Evolutionary conservation across 2,329 filamentous ascomycete genomes (phyloP).

Genomic region (Didymella pinodella): DNA sequence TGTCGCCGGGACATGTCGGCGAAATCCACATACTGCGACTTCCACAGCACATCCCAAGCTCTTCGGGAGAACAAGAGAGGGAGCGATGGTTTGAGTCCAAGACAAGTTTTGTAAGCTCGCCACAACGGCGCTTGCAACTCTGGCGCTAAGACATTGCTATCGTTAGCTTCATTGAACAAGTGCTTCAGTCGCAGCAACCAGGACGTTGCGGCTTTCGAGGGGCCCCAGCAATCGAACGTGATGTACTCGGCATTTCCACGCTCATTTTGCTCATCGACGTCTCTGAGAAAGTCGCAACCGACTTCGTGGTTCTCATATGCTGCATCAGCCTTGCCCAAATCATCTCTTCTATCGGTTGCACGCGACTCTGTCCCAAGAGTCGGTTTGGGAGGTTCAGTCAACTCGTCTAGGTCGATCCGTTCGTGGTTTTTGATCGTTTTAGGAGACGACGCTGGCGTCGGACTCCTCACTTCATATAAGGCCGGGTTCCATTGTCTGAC

Average conservation of each 20-base stretch:
- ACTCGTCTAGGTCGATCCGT: not conserved
- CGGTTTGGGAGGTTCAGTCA: not conserved
- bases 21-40: constrained; percentile 27
- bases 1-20: constrained; percentile 26
- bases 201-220: not conserved
- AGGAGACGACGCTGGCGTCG: not conserved
- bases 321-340: no score
- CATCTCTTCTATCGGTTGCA: not conserved
- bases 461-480: constrained; percentile 14
- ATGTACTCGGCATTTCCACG: not conserved
- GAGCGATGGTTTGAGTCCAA: constrained; percentile 27
- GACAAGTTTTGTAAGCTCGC: constrained; percentile 42
- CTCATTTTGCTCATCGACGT: not conserved
- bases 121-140: constrained; percentile 33
- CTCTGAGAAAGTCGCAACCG: not conserved
- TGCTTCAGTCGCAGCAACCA: constrained; percentile 24
- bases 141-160: constrained; percentile 2
- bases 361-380: not conserved
- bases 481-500: constrained; percentile 41
- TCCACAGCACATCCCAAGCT: constrained; percentile 50
- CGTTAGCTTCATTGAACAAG: constrained; percentile 25
- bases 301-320: not conserved
- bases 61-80: constrained; percentile 30
- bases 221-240: not conserved
- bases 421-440: constrained; percentile 5